phyloP scores from a whole-genome alignment of 2,329 filamentous ascomycete species.

The Endothia cerciana region DNA sequence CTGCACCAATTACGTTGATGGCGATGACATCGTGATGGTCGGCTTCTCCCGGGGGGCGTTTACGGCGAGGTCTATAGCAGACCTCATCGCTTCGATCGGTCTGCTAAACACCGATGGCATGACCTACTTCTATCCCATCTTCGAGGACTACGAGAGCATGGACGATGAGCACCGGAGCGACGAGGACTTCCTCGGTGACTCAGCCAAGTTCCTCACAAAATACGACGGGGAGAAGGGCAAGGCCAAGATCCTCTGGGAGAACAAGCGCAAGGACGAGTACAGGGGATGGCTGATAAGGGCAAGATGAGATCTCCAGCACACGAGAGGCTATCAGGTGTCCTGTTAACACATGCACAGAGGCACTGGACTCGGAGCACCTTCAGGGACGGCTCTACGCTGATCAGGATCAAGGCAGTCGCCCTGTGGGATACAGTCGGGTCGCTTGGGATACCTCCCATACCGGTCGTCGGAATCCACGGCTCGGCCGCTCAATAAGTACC shows the following conservation, averaged over 20 bases:
- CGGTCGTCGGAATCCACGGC: constrained; percentile 43
- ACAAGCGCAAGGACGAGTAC: constrained; percentile 41
- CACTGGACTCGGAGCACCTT: constrained; percentile 43
- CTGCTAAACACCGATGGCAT: constrained; percentile 48
- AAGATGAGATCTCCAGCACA: constrained; percentile 7
- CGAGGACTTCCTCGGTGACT: constrained; percentile 33
- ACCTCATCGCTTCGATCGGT: constrained; percentile 44
- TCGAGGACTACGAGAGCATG: constrained; percentile 43
- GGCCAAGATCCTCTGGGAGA: constrained; percentile 39
- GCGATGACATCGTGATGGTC: constrained; percentile 42
- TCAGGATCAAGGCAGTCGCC: constrained; percentile 50
- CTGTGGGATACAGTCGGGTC: constrained; percentile 57
- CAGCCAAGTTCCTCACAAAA: constrained; percentile 31
- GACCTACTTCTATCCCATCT: constrained; percentile 47
- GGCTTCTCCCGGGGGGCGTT: constrained; percentile 47
- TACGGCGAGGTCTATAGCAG: constrained; percentile 45
- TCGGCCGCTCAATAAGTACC: constrained; percentile 40
- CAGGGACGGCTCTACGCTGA: constrained; percentile 37
- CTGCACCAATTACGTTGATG: constrained; percentile 43
- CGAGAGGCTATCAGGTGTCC: too few relatives aligned
- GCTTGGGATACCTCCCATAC: constrained; percentile 47
- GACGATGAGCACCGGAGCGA: constrained; percentile 31
- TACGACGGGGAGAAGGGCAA: constrained; percentile 36
- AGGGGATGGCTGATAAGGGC: constrained; percentile 43
- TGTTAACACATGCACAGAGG: constrained; percentile 30